These are phyloP conservation scores for Picochlorum sp. DNA, from an alignment of 139 green algal genomes.

Conservation along the genomic window DNA sequence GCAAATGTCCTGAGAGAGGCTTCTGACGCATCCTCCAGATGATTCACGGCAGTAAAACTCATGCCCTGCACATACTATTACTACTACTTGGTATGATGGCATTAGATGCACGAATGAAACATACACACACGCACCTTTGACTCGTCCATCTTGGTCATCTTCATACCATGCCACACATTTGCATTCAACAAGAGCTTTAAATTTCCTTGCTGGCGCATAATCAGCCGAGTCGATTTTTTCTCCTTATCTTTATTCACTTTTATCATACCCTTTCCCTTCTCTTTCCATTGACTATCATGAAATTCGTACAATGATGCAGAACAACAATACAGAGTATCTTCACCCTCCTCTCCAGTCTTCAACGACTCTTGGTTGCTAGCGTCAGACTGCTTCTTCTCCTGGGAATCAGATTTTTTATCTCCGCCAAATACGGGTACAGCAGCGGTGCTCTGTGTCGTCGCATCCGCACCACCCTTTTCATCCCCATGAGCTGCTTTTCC, in stretches of 20 bases:
- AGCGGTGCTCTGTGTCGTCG: conserved; percentile 1
- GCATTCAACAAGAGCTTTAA: conserved; percentile 86
- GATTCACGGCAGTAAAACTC: conserved; percentile 70
- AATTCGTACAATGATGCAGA: conserved; percentile 75
- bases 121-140: conserved; percentile 31
- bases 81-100: background rate
- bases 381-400: conserved; percentile 7
- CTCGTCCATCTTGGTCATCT: conserved; percentile 69
- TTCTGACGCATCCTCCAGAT: background rate
- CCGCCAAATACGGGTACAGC: conserved; percentile 13
- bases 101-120: background rate
- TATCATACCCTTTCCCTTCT: conserved; percentile 80
- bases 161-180: conserved; percentile 67
- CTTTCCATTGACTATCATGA: conserved; percentile 60
- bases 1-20: background rate
- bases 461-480: conserved; percentile 20
- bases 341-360: conserved; percentile 70
- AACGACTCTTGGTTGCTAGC: conserved; percentile 4
- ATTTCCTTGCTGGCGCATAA: conserved; percentile 87
- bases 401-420: background rate
- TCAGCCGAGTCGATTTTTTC: conserved; percentile 48
- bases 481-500: conserved; percentile 8
- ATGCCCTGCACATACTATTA: conserved; percentile 35
- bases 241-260: conserved; percentile 50
- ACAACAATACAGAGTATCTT: conserved; percentile 50